A percentile compares a stretch with the other conserved stretches of the same genome.
Evolutionary conservation across 805 yeast species (phyloP).

Genomic region (Zygosaccharomyces lentus): DNA sequence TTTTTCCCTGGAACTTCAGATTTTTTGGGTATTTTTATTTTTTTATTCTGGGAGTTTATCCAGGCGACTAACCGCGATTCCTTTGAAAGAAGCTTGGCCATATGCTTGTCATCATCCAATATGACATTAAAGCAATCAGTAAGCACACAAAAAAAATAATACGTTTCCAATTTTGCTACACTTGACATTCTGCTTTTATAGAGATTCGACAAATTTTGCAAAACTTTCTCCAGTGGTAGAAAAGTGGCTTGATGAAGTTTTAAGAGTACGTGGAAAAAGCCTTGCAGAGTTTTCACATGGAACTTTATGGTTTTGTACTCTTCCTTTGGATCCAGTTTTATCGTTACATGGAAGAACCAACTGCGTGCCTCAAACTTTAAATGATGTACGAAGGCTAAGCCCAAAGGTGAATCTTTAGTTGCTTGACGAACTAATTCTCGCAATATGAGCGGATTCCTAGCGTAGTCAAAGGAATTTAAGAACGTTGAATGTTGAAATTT

Average conservation of each 20-base stretch:
- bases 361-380: slow-evolving; percentile 21
- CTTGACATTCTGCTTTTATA: slow-evolving; percentile 14
- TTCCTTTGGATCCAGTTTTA: background rate
- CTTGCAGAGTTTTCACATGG: slow-evolving; percentile 21
- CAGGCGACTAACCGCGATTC: slow-evolving; percentile 16
- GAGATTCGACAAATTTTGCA: slow-evolving; percentile 14
- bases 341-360: slow-evolving; percentile 21
- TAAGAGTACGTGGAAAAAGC: slow-evolving; percentile 15
- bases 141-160: slow-evolving; percentile 6
- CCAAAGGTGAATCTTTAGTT: slow-evolving; percentile 11
- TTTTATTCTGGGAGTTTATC: slow-evolving; percentile 16
- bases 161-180: slow-evolving; percentile 14
- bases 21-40: background rate
- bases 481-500: slow-evolving; percentile 31
- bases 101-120: slow-evolving; percentile 9
- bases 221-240: slow-evolving; percentile 21
- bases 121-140: slow-evolving; percentile 18
- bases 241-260: slow-evolving; percentile 21
- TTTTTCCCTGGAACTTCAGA: slow-evolving; percentile 4
- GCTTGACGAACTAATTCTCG: slow-evolving; percentile 17
- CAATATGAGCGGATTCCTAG: slow-evolving; percentile 34
- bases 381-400: slow-evolving; percentile 17
- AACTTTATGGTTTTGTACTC: slow-evolving; percentile 12
- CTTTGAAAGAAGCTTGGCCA: slow-evolving; percentile 6
- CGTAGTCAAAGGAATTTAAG: slow-evolving; percentile 44